These are phyloP conservation scores for Delitschia confertaspora DNA, from an alignment of 495 filamentous ascomycete species.

Conservation along the genomic window DNA sequence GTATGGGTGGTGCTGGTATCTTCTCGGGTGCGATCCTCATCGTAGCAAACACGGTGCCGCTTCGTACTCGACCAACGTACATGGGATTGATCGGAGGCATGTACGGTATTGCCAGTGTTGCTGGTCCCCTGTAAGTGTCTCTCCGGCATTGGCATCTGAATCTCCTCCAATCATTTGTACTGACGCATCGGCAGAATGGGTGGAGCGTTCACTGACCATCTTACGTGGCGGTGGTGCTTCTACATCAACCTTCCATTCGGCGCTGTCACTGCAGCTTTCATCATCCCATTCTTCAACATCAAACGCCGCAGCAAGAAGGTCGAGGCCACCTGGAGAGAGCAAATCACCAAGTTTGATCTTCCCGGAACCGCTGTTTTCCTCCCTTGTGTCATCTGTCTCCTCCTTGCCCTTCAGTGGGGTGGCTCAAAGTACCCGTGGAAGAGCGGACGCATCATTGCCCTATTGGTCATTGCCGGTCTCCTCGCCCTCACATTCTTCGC, in stretches of 20 bases:
- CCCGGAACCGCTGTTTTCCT: conserved; percentile 42
- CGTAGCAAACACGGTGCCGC: conserved; percentile 28
- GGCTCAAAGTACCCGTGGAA: conserved; percentile 49
- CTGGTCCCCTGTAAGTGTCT: conserved; percentile 23
- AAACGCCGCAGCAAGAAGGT: conserved; percentile 20
- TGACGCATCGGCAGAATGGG: conserved; percentile 24
- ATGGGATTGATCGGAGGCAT: conserved; percentile 29
- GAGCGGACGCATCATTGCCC: conserved; percentile 44
- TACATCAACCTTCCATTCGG: conserved; percentile 41
- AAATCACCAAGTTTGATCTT: conserved; percentile 33
- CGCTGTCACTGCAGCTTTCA: conserved; percentile 33
- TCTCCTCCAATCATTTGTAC: background rate
- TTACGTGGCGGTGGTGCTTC: conserved; percentile 37
- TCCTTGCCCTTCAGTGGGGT: conserved; percentile 55
- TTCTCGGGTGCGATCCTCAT: conserved; percentile 30
- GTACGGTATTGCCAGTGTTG: conserved; percentile 27
- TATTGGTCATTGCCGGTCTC: conserved; percentile 43
- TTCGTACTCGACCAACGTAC: conserved; percentile 27
- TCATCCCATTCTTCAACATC: conserved; percentile 34
- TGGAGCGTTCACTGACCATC: conserved; percentile 33
- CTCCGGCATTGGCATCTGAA: background rate
- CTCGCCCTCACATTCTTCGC: conserved; percentile 39
- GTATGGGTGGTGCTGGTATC: conserved; percentile 31
- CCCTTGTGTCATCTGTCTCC: conserved; percentile 43
- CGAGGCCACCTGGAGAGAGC: conserved; percentile 13